Percentiles rank a stretch among this genome's conserved stretches.
Evolutionary conservation across 2,329 filamentous ascomycete species (phyloP).

Genomic region (Mollisiaceae sp.): DNA sequence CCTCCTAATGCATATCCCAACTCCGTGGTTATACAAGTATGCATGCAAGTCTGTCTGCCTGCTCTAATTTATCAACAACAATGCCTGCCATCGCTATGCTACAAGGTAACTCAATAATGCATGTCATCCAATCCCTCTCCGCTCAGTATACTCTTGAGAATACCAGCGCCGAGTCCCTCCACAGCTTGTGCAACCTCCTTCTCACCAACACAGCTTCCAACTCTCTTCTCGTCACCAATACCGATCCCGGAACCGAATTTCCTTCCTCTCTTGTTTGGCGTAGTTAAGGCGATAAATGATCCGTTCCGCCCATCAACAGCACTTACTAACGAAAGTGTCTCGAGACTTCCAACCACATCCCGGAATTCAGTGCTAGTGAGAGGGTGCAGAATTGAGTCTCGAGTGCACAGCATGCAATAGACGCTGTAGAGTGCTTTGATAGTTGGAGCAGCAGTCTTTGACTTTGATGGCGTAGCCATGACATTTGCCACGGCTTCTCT

Average conservation of each 20-base stretch:
- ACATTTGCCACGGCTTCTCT: constrained; percentile 54
- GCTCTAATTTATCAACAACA: constrained; percentile 1
- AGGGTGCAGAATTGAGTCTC: constrained; percentile 87
- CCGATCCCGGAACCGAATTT: constrained; percentile 54
- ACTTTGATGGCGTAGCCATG: constrained; percentile 64
- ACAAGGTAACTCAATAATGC: neutral
- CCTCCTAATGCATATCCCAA: neutral
- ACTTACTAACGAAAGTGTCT: constrained; percentile 82
- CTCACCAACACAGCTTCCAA: constrained; percentile 80
- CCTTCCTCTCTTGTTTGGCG: constrained; percentile 72
- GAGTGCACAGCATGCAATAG: constrained; percentile 82
- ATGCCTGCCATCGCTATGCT: constrained; percentile 2
- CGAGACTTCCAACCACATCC: constrained; percentile 87
- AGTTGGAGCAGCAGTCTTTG: constrained; percentile 70
- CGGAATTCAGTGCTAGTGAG: constrained; percentile 92
- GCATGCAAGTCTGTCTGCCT: neutral
- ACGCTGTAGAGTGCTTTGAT: constrained; percentile 84
- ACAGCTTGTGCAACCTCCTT: constrained; percentile 77
- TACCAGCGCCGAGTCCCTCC: constrained; percentile 65
- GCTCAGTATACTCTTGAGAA: constrained; percentile 65
- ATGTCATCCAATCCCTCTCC: constrained; percentile 44
- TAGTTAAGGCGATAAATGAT: constrained; percentile 66
- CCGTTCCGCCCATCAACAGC: constrained; percentile 73
- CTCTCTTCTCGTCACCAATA: constrained; percentile 73
- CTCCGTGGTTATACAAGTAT: neutral